Evolutionary conservation across 768 basidiomycete genomes (phyloP).

Genomic region (Saitozyma podzolica): DNA sequence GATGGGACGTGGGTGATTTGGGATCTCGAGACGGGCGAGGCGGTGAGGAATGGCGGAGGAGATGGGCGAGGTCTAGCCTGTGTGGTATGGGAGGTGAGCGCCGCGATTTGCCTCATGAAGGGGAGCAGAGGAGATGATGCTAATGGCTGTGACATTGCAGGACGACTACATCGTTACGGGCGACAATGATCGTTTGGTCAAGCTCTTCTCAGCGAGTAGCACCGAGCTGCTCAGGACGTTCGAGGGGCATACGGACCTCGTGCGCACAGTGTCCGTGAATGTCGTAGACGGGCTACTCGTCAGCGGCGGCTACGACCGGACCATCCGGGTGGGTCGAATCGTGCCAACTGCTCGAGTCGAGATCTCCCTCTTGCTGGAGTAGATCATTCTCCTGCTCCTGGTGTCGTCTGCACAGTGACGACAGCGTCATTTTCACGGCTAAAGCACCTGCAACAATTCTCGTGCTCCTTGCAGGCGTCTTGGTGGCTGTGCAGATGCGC

Average conservation of each 20-base stretch:
- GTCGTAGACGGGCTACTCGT: conserved; percentile 15
- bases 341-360: too few relatives aligned
- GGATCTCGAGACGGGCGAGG: conserved; percentile 17
- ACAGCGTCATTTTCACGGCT: too few relatives aligned
- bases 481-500: too few relatives aligned
- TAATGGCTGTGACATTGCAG: conserved; percentile 11
- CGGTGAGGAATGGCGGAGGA: conserved; percentile 11
- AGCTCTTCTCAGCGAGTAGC: conserved; percentile 15
- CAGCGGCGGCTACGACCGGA: conserved; percentile 40
- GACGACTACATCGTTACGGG: conserved; percentile 32
- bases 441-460: too few relatives aligned
- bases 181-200: conserved; percentile 24
- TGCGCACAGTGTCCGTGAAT: conserved; percentile 25
- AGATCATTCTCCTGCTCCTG: too few relatives aligned
- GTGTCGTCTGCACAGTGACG: too few relatives aligned
- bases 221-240: conserved; percentile 20
- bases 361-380: too few relatives aligned
- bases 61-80: conserved; percentile 31
- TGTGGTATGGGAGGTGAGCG: conserved; percentile 35
- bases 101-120: not conserved
- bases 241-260: conserved; percentile 30
- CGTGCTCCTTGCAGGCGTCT: too few relatives aligned
- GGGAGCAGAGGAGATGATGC: too few relatives aligned
- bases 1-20: conserved; percentile 30
- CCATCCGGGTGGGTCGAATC: conserved; percentile 20